Evolutionary conservation across 805 yeast species (phyloP).

Genomic region (Starmerella potacharoeniae): DNA sequence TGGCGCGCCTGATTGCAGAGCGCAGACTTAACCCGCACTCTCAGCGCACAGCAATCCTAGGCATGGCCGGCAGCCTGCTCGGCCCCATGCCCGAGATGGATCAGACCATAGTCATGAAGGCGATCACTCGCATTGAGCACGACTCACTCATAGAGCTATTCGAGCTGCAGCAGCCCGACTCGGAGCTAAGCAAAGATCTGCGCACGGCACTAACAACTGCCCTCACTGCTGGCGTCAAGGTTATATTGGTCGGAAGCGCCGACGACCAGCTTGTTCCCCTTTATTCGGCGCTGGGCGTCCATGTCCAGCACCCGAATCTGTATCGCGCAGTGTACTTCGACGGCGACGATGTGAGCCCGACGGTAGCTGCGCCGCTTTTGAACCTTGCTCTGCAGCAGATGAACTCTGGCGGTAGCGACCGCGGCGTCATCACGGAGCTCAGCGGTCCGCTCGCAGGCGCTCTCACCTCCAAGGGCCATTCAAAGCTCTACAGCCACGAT

Average conservation of each 20-base stretch:
- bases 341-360: constrained; percentile 64
- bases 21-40: constrained; percentile 34
- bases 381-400: constrained; percentile 61
- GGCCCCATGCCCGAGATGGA: constrained; percentile 93
- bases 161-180: constrained; percentile 69
- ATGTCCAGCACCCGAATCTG: constrained; percentile 78
- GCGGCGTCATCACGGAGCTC: constrained; percentile 74
- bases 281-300: constrained; percentile 74
- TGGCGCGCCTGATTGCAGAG: constrained; percentile 60
- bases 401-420: constrained; percentile 72
- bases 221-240: constrained; percentile 58
- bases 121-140: constrained; percentile 81
- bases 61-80: constrained; percentile 92
- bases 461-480: constrained; percentile 90
- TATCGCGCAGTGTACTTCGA: constrained; percentile 85
- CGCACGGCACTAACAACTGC: constrained; percentile 54
- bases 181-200: constrained; percentile 60
- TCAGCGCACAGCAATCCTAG: constrained; percentile 56
- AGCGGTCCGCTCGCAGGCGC: constrained; percentile 77
- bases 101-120: constrained; percentile 69
- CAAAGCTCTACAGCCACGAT: constrained; percentile 73
- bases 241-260: constrained; percentile 75
- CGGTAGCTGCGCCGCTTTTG: constrained; percentile 63
- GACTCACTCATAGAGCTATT: constrained; percentile 78
- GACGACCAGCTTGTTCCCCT: constrained; percentile 92